Evolutionary conservation across 306 rosid species (phyloP), one percentile per base, ranked within the genome.

Genomic region (Fragaria ananassa): DNA sequence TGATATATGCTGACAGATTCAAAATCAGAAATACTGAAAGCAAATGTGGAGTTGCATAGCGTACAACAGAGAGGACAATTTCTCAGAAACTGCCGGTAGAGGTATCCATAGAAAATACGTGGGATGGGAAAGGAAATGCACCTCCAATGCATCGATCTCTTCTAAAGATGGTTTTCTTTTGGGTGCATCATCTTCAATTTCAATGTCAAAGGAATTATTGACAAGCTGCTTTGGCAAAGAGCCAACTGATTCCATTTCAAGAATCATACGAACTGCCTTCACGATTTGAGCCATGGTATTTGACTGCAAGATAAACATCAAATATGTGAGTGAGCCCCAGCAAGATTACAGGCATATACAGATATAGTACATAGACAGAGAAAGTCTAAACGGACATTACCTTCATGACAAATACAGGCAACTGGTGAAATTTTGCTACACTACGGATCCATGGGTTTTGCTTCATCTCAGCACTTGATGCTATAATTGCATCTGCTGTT

Each of bases 91-190:
- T 67, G 34, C 53, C 71, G 49, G 49, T 37, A 66, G n/a, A 37
- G 46, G 49, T 66, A 37, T 66, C 70, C 70, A 66, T 11, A 66
- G 56, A 73, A 35, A 35, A 81, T 21, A 14, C 39, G 63, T 39
- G 56, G 66, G 44, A 66, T 66, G 75, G 58, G 79, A 50, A 88
- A 75, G 80, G 71, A 78, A 15, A 25, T 71, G 83, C 70, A 93
- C 98, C 98, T 93, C 98, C 90, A 93, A 85, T 61, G 98, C 98
- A 78, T 93, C 98, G 74, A 93, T 91, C 89, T 93, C 98, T 88
- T 93, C 98, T 23, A 89, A 71, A 58, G 96, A 89, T 62, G 97
- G 92, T 82, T 90, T 92, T 79, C 89, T 82, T 84, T 87, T 89
- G 14, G 99, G 99, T 62, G 87, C 97, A 81, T 96, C 98, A 47